Evolutionary conservation across 768 basidiomycete genomes (phyloP).

Genomic region (Trametes meyenii): DNA sequence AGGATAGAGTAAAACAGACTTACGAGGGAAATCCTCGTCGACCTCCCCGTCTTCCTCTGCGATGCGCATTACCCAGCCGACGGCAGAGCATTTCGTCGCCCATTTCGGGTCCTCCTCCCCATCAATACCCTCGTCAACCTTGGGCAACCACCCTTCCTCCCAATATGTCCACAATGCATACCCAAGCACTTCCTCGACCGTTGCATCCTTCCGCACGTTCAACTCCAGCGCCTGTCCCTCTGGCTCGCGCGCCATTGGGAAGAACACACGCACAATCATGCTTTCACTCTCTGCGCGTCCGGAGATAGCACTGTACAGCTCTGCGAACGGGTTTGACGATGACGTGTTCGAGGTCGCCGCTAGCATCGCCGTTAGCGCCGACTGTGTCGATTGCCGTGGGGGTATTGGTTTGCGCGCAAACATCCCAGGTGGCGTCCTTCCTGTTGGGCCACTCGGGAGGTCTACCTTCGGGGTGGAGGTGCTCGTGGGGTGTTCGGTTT

Average conservation of each 20-base stretch:
- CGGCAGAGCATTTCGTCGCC: slow-evolving; percentile 62
- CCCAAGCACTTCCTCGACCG: slow-evolving; percentile 94
- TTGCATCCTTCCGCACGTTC: slow-evolving; percentile 83
- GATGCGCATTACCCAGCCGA: slow-evolving; percentile 92
- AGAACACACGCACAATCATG: slow-evolving; percentile 77
- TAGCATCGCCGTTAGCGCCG: slow-evolving; percentile 75
- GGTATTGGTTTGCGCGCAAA: slow-evolving; percentile 58
- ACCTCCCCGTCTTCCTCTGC: slow-evolving; percentile 98
- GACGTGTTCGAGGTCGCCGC: slow-evolving; percentile 61
- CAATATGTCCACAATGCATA: slow-evolving; percentile 92
- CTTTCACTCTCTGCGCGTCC: slow-evolving; percentile 65
- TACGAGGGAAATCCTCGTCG: slow-evolving; percentile 98
- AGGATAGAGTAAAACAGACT: slow-evolving; percentile 31
- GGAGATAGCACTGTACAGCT: slow-evolving; percentile 84
- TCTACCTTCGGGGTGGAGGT: slow-evolving; percentile 22
- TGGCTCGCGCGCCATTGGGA: slow-evolving; percentile 75
- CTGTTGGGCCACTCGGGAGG: neutral
- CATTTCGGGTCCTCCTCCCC: slow-evolving; percentile 66
- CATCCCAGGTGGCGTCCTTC: slow-evolving; percentile 26
- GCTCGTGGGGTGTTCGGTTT: slow-evolving; percentile 22
- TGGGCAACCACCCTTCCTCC: slow-evolving; percentile 84
- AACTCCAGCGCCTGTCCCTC: slow-evolving; percentile 65
- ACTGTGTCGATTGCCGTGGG: slow-evolving; percentile 49
- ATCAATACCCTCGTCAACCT: slow-evolving; percentile 65
- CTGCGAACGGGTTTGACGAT: slow-evolving; percentile 83